Evolutionary conservation across 805 yeast genomes (phyloP), one percentile per base, ranked within the genome.

Genomic region (Peterozyma toletana): DNA sequence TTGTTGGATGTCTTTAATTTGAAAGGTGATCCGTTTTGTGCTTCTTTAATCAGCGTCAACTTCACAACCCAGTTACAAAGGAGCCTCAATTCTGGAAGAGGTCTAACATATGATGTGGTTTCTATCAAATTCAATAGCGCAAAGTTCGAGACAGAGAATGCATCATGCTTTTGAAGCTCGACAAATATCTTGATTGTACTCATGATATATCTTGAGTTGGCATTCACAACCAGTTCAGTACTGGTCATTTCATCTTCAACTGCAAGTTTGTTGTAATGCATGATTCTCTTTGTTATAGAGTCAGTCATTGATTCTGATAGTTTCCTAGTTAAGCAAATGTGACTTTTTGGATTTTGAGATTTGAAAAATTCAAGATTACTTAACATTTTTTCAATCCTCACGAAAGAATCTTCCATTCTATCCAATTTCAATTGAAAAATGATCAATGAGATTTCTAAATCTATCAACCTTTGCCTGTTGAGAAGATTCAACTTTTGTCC

Each of bases 201-300:
- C n/a, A 30, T 21, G 16, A 41, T 16, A 21, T 21, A 21, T 5
- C 27, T 7, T 21, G 27, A 21, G 15, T 31, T 31, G 15, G 34
- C 13, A 31, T 31, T 31, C 14, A 14, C 13, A 5, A 31, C 34
- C 15, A 13, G 34, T 13, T 31, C 15, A 4, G 15, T 9, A 31
- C 15, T 31, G 5, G 15, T 64, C 64, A 65, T 60, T 50, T 64
- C 67, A 43, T 62, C 64, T 40, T 65, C 70, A 30, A 62, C 59
- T 47, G 5, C 34, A 31, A 31, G 34, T 13, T 31, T 31, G 9
- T 31, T 31, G 9, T 31, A 13, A 13, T 31, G 13, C 13, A 31
- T 13, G 15, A 31, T 31, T 31, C 34, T 31, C 13, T 14, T 14
- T 13, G 34, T 31, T 5, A 31, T 14, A 4, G 34, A 13, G 14